Conservation (phyloP, 2,329 filamentous ascomycete species). For the Fonsecaea multimorphosa region DNA sequence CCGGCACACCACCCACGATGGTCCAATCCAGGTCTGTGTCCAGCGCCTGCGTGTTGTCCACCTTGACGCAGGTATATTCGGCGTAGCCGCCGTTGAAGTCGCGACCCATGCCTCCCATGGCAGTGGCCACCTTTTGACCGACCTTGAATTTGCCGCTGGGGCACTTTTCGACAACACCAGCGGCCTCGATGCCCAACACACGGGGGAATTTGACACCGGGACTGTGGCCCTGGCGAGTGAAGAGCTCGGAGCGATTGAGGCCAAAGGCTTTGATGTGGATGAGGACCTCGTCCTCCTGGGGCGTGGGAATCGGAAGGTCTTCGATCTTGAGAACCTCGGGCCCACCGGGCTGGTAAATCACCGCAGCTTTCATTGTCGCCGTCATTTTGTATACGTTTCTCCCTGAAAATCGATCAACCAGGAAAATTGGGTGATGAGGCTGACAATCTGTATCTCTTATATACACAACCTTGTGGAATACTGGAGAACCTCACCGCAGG, state of each 20-base stretch:
- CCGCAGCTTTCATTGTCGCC: constrained; percentile 53
- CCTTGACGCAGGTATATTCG: constrained; percentile 56
- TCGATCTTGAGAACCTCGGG: constrained; percentile 51
- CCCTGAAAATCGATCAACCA: too few species aligned
- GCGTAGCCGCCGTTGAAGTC: constrained; percentile 58
- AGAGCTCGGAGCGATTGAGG: constrained; percentile 56
- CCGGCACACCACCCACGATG: constrained; percentile 55
- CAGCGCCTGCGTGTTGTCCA: constrained; percentile 47
- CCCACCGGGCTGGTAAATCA: constrained; percentile 49
- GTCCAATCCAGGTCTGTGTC: constrained; percentile 50
- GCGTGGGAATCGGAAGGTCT: constrained; percentile 48
- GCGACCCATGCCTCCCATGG: constrained; percentile 58
- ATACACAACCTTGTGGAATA: background rate
- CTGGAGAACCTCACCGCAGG: background rate
- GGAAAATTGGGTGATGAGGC: too few species aligned
- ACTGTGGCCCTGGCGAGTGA: constrained; percentile 55
- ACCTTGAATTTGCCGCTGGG: constrained; percentile 45
- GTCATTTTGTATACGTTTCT: constrained; percentile 26
- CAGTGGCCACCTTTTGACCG: constrained; percentile 54
- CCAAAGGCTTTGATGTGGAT: constrained; percentile 54
- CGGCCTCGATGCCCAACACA: constrained; percentile 56
- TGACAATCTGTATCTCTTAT: background rate
- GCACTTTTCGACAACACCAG: constrained; percentile 50
- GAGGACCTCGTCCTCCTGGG: constrained; percentile 48
- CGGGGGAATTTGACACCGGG: constrained; percentile 51